Base-by-base conservation (phyloP, 139 green algal species). In the Closterium sp. region DNA sequence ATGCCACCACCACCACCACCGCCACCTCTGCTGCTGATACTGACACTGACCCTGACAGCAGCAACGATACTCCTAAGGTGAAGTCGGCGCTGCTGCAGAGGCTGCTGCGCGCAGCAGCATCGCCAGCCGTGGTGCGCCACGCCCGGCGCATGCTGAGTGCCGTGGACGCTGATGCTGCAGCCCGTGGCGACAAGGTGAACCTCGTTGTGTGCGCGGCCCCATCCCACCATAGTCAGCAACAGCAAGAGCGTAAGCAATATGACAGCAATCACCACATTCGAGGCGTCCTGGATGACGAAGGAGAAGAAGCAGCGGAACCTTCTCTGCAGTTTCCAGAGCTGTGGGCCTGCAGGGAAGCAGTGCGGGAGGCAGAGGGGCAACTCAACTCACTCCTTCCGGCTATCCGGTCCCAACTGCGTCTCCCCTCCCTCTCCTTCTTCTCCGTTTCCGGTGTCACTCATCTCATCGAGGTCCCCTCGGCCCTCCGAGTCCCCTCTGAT, bases 391-490 rank as follows among this genome's bases (percentile, higher is more conserved):
- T 97, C 42, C 94, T 97, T 87, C 93, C 95, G 1, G 32, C 88
- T 2, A 89, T 97, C 28, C 90, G 94, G 9, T 62, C 88, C 5
- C 31, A 50, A 29, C 88, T 96, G 92, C 88, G 86, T 11, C 31
- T 95, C 34, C 92, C 88, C 1, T 88, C 88, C 19, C 92, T 97
- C 29, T 31, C 95, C 28, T 97, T 96, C 86, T 79, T 91, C 5
- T 93, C 91, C 29, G 38, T 97, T 79, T 86, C 90, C 19, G 87
- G 70, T 92, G 95, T 95, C 5, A 93, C 95, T 38, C 97, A 92
- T 88, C 94, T 99, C 89, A 86, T 99, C 2, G 97, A 99, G 94
- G 50, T 90, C 6, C 87, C 91, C 2, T 27, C 31, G 2, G 87
- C 38, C 7, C 91, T 92, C n/a, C 24, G 86, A 9, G 95, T 96